Conservation (phyloP, 2,329 filamentous ascomycete genomes). For the Fusarium sp. region DNA sequence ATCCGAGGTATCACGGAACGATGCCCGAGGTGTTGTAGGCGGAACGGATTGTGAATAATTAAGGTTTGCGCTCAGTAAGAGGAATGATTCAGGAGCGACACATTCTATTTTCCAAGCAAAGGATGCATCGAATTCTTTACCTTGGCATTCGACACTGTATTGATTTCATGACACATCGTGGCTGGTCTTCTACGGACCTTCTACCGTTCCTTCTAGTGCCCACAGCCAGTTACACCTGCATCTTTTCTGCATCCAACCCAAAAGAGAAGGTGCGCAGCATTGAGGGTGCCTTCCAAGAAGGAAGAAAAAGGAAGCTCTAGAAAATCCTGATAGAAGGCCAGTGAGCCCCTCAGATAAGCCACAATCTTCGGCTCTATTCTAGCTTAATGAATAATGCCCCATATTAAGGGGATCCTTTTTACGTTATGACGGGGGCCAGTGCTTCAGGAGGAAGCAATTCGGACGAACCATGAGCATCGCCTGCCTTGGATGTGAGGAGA, state of each 20-base stretch:
- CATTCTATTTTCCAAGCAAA: not conserved
- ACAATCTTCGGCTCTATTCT: slow-evolving; percentile 20
- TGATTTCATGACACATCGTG: slow-evolving; percentile 29
- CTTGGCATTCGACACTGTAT: slow-evolving; percentile 13
- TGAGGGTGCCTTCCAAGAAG: slow-evolving; percentile 18
- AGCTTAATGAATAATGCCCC: slow-evolving; percentile 5
- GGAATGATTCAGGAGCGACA: slow-evolving; percentile 17
- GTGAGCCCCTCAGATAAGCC: slow-evolving; percentile 16
- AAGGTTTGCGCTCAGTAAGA: not conserved
- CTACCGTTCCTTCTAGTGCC: slow-evolving; percentile 34
- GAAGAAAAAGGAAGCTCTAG: slow-evolving; percentile 36
- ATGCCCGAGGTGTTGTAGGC: slow-evolving; percentile 9
- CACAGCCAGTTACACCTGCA: slow-evolving; percentile 5
- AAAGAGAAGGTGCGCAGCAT: slow-evolving; percentile 39
- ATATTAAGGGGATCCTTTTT: slow-evolving; percentile 29
- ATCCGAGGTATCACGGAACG: slow-evolving; percentile 21
- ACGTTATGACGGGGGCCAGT: slow-evolving; percentile 22
- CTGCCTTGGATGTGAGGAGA: slow-evolving; percentile 26
- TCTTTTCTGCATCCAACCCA: slow-evolving; percentile 3
- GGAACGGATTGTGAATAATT: slow-evolving; percentile 1
- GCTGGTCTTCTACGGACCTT: slow-evolving; percentile 30
- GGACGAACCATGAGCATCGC: slow-evolving; percentile 26
- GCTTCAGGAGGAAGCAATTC: slow-evolving; percentile 11
- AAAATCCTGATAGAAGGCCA: slow-evolving; percentile 26
- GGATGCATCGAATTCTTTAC: slow-evolving; percentile 10